Percentiles rank a stretch among this genome's conserved stretches.
Conservation (phyloP, 2,329 filamentous ascomycete genomes). For the Fusarium sp. region DNA sequence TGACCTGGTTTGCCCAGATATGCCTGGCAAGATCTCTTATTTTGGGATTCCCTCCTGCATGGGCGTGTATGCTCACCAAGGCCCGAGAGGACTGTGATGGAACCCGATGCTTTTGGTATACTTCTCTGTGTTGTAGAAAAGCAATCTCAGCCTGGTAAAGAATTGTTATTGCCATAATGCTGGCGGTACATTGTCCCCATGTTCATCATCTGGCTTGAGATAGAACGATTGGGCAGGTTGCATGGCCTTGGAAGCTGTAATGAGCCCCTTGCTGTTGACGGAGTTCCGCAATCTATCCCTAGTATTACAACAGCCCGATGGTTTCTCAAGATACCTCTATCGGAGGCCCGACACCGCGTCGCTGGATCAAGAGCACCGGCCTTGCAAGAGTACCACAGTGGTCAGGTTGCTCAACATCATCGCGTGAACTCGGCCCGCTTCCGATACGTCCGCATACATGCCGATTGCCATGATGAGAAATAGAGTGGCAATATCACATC, state of each 20-base stretch:
- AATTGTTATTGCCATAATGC: not conserved
- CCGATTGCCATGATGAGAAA: not conserved
- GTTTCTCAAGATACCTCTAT: conserved; percentile 3
- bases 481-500: not conserved
- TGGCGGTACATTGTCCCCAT: not conserved
- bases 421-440: not conserved
- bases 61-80: too few relatives aligned
- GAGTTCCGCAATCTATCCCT: not conserved
- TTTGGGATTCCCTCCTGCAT: not conserved
- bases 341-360: conserved; percentile 13
- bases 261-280: not conserved
- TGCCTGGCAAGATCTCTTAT: not conserved
- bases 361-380: conserved; percentile 21
- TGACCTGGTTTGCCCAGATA: not conserved
- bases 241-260: not conserved
- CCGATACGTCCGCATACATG: not conserved
- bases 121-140: not conserved
- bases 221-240: not conserved
- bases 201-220: not conserved
- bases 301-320: not conserved
- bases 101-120: not conserved
- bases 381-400: conserved; percentile 5
- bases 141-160: not conserved
- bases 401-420: conserved; percentile 6
- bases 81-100: too few relatives aligned